Evolutionary conservation across 139 green algal species (phyloP).

Genomic region (Chlamydomonas schloesseri): DNA sequence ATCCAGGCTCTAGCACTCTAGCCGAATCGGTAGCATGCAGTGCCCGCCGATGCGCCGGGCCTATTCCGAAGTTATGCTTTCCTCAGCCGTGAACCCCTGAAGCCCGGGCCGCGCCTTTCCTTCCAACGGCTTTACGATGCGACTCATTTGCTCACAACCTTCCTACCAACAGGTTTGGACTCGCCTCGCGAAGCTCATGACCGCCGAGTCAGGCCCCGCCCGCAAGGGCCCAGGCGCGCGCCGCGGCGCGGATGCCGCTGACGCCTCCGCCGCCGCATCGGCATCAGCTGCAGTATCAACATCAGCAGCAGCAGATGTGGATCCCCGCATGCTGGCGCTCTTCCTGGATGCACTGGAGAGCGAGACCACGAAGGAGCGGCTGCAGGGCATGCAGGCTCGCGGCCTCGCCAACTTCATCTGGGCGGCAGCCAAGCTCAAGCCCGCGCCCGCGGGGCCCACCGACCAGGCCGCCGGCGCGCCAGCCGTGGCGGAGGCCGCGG

Average conservation of each 20-base stretch:
- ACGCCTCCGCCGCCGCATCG: neutral
- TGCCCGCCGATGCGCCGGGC: too few relatives aligned
- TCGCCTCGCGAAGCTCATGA: constrained; percentile 19
- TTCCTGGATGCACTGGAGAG: constrained; percentile 12
- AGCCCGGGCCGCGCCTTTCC: too few relatives aligned
- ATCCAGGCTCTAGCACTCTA: too few relatives aligned
- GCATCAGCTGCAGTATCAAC: neutral
- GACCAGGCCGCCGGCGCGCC: neutral
- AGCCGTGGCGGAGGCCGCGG: neutral
- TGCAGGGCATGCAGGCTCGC: constrained; percentile 7
- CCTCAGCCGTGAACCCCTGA: too few relatives aligned
- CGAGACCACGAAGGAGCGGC: neutral
- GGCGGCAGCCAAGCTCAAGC: constrained; percentile 25
- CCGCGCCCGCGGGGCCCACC: neutral
- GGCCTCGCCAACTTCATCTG: constrained; percentile 31
- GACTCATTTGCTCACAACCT: neutral
- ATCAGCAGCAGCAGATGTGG: too few relatives aligned
- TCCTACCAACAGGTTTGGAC: constrained; percentile 22
- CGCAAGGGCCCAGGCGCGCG: too few relatives aligned
- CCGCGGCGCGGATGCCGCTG: too few relatives aligned
- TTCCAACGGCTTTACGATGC: too few relatives aligned
- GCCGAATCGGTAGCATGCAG: too few relatives aligned
- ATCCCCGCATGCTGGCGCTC: neutral
- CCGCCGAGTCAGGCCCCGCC: neutral
- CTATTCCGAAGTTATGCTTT: too few relatives aligned